Base-by-base conservation (phyloP, 2,329 filamentous ascomycete species). In the Pseudogymnoascus sp. region DNA sequence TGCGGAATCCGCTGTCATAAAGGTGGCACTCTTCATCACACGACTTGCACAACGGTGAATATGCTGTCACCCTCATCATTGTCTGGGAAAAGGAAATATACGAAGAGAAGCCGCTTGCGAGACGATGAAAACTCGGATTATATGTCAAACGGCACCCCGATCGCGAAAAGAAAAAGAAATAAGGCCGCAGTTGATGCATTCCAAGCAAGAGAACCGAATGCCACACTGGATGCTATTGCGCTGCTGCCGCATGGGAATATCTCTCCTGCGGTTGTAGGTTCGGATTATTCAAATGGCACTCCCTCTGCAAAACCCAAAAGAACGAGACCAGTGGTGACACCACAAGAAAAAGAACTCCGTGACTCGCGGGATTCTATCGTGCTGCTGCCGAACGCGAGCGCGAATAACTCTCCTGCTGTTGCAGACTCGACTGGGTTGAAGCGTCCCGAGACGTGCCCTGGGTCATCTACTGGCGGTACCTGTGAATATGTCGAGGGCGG, bases 51-150 rank as follows among this genome's bases (percentile, higher is more conserved):
- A 5, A 55, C 48, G 5, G 29, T 33, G 15, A 55, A 55, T 21
- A 33, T 35, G 48, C 4, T 55, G 7, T 21, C 29, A 21, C 29
- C 48, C 7, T 18, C 48, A 12, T 55, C 48, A 21, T 33, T 55
- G 29, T 29, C 25, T 0, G 25, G 13, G 8, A 9, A 15, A 7
- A 55, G 12, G 48, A 55, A 35, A 55, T 35, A 33, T 55, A 21
- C 29, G 7, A 55, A 55, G 29, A 55, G 48, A 21, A 55, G 10
- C 15, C 48, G 48, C 7, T 13, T 55, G 15, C 33, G 5, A 35
- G 48, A 35, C 2, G 48, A 55, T 5, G 48, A 55, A 55, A 29
- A 55, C n/a, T 35, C 48, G 48, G 48, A 55, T 55, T 55, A 55
- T 55, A 33, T n/a, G 48, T 55, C 48, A 13, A 33, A 55, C 21